A percentile compares a stretch with the other conserved stretches of the same genome.
phyloP scores from a whole-genome alignment of 371 early-diverging fungal species.

The Synchytrium microbalum region DNA sequence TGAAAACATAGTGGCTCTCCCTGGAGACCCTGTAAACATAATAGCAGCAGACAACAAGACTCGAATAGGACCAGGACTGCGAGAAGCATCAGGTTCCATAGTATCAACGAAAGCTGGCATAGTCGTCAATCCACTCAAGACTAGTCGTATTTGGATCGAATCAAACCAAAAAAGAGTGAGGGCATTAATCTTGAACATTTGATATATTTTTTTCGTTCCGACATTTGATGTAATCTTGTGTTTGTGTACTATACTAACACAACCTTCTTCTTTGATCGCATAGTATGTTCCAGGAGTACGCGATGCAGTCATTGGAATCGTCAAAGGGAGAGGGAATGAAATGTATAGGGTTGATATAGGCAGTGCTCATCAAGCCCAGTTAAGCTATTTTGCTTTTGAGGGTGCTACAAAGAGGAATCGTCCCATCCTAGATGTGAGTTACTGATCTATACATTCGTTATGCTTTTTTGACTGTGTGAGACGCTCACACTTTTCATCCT shows the following conservation, averaged over 20 bases:
- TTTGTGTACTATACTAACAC: no score
- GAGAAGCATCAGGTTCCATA: constrained; percentile 53
- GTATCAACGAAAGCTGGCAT: constrained; percentile 70
- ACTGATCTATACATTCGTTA: background rate
- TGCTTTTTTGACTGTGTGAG: constrained; percentile 5
- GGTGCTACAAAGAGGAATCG: constrained; percentile 88
- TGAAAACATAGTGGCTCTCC: no score
- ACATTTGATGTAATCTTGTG: constrained; percentile 11
- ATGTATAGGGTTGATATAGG: constrained; percentile 88
- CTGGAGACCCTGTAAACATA: no score
- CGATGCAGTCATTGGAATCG: constrained; percentile 82
- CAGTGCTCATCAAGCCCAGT: constrained; percentile 71
- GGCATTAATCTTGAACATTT: no score
- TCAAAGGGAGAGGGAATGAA: constrained; percentile 62
- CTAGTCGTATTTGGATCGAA: constrained; percentile 73
- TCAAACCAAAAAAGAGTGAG: constrained; percentile 69
- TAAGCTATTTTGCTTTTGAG: constrained; percentile 82
- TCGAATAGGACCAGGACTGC: constrained; percentile 73
- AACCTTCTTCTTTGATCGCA: constrained; percentile 2
- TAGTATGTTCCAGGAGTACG: constrained; percentile 80
- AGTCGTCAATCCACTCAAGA: no score
- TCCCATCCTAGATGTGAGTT: constrained; percentile 65
- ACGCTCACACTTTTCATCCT: background rate
- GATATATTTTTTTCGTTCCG: background rate
- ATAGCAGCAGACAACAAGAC: constrained; percentile 23